Percentiles rank a stretch among this genome's conserved stretches.
These are phyloP conservation scores for Mortierella sp. DNA, from an alignment of 371 early-diverging fungal species.

Conservation along the genomic window DNA sequence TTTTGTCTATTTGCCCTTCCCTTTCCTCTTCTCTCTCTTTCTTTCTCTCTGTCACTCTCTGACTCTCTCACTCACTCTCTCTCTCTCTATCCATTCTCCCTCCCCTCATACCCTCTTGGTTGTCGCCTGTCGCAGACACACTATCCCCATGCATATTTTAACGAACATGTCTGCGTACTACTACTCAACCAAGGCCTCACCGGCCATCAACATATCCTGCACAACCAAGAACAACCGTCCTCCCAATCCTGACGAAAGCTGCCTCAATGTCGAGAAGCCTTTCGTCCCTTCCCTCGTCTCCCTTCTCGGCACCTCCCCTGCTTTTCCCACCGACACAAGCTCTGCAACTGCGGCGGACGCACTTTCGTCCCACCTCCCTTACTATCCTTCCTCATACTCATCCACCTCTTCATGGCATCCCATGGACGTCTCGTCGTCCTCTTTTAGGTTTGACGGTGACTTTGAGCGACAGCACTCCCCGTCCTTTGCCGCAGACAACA, in stretches of 20 bases:
- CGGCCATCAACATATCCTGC: neutral
- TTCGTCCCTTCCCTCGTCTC: neutral
- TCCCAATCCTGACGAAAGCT: neutral
- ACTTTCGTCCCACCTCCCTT: neutral
- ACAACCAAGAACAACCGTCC: too few species aligned
- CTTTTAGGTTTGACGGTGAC: slow-evolving; percentile 25
- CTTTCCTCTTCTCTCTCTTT: neutral
- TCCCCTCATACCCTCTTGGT: neutral
- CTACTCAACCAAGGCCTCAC: neutral
- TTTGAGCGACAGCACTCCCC: slow-evolving; percentile 14
- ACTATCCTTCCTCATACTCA: neutral
- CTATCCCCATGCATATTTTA: slow-evolving; percentile 6
- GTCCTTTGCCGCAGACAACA: slow-evolving; percentile 12
- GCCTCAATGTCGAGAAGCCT: neutral
- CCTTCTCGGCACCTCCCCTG: neutral
- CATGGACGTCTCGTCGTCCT: neutral
- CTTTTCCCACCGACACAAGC: neutral
- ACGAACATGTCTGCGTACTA: slow-evolving; percentile 6
- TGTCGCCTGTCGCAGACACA: neutral
- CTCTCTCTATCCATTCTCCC: neutral
- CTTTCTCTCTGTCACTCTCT: too few species aligned
- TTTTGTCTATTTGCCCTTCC: too few species aligned
- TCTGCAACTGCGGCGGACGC: neutral
- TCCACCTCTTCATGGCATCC: slow-evolving; percentile 4
- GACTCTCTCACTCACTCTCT: too few species aligned